A percentile compares a stretch with the other conserved stretches of the same genome.
phyloP scores from a whole-genome alignment of 306 rosid species.

The Arachis stenosperma region DNA sequence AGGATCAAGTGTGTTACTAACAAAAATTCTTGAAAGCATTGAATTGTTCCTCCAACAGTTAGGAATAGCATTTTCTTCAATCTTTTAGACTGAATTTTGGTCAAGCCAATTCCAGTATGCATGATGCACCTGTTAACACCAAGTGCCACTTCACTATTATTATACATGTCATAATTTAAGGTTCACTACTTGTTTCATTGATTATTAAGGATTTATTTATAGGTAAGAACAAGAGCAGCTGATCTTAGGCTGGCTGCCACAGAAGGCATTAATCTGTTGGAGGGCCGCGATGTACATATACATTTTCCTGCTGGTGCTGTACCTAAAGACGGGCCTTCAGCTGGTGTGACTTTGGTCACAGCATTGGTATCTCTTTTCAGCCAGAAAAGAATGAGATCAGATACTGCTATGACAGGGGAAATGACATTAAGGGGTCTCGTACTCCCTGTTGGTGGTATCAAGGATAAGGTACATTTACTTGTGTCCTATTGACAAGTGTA shows the following conservation, averaged over 20 bases:
- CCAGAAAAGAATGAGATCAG: constrained; percentile 80
- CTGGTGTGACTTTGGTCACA: constrained; percentile 97
- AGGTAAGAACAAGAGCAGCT: constrained; percentile 89
- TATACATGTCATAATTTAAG: constrained; percentile 27
- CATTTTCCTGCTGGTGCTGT: constrained; percentile 99
- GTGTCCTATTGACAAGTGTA: constrained; percentile 17
- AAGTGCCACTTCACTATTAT: constrained; percentile 2
- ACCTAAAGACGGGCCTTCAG: constrained; percentile 99
- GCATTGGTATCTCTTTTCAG: constrained; percentile 91
- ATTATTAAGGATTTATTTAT: constrained; percentile 33
- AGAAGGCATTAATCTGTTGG: constrained; percentile 69
- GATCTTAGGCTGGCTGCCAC: constrained; percentile 76
- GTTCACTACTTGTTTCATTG: constrained; percentile 36
- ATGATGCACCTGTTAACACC: not conserved
- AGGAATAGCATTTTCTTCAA: constrained; percentile 14
- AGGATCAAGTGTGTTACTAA: not conserved
- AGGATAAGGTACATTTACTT: constrained; percentile 78
- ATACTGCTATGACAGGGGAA: constrained; percentile 99
- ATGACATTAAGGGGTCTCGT: constrained; percentile 98
- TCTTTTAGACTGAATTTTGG: constrained; percentile 9
- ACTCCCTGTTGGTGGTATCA: constrained; percentile 96
- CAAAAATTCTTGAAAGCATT: not conserved
- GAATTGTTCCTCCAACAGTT: not conserved
- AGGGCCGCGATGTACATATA: constrained; percentile 91
- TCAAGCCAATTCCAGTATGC: constrained; percentile 26